phyloP scores from a whole-genome alignment of 202 grass and related monocot genomes.

The Schoenoplectus tabernaemontani region DNA sequence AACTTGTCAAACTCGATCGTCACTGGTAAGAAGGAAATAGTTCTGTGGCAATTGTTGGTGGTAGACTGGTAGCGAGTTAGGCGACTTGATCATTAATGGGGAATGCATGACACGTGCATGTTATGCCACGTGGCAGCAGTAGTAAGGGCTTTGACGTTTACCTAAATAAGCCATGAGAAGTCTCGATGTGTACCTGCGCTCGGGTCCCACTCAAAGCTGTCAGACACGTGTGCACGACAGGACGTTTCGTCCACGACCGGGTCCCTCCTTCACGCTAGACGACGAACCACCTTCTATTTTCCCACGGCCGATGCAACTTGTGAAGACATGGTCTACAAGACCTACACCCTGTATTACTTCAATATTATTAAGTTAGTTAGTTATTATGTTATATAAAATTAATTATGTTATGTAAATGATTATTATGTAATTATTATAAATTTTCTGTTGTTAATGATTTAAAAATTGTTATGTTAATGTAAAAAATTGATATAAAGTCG shows the following conservation, averaged over 20 bases:
- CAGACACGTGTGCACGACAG: conserved; percentile 48
- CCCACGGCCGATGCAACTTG: not conserved
- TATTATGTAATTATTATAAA: too few relatives aligned
- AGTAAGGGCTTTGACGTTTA: conserved; percentile 2
- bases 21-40: not conserved
- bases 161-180: not conserved
- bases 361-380: too few relatives aligned
- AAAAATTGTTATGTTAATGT: too few relatives aligned
- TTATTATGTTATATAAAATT: too few relatives aligned
- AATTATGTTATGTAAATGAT: too few relatives aligned
- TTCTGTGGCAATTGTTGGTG: not conserved
- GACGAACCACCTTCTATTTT: conserved; percentile 39
- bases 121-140: not conserved
- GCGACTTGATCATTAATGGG: not conserved
- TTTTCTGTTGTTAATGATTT: too few relatives aligned
- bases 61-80: not conserved
- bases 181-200: not conserved
- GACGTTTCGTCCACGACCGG: conserved; percentile 33
- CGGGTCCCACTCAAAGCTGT: conserved; percentile 40
- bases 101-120: conserved; percentile 6
- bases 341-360: conserved; percentile 1
- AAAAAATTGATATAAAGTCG: too few relatives aligned
- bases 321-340: not conserved
- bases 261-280: conserved; percentile 20
- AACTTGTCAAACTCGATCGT: not conserved